Evolutionary conservation across 345 rosid species (phyloP), one percentile per base, ranked within the genome.

Genomic region (Eutrema heterophyllum): DNA sequence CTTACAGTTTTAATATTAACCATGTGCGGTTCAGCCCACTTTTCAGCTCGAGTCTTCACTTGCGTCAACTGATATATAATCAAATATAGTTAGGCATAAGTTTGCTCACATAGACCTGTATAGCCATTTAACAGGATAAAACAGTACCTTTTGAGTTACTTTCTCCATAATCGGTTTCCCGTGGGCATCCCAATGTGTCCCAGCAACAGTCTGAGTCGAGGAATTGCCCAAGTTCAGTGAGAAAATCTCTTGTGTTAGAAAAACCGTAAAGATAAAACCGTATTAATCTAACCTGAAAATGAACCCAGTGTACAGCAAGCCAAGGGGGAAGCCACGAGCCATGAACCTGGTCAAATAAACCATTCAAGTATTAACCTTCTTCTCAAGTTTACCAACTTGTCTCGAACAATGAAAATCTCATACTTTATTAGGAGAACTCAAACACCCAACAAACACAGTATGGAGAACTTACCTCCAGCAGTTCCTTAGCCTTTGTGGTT

Each of bases 321-420:
- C 99, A 96, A 49, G 84, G 98, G 40, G 99, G 99, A 74, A 96
- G 86, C 99, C 99, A 96, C 5, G 98, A 86, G 14, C 89, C 79
- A 80, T 89, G 97, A 86, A 86, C 97, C 98, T 93, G 82, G 65
- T 33, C 35, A 46, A 70, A 62, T 76, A 80, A 81, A 7, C 53
- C 74, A 71, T 32, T 21, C 13, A 55, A 55, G 48, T 51, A 48
- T 38, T 68, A 2, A 68, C 13, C 6, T 12, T 45, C 38, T 29
- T 40, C 18, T 41, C 29, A 43, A 62, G 50, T 57, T 21, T 46
- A 70, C 11, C 18, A 11, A 13, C 40, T 15, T 6, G 15, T 24
- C 8, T 67, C 36, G 9, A 18, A 16, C 43, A 45, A 5, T 0
- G 15, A 40, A 62, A 24, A 45, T 59, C 9, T 38, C 15, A 40